phyloP scores from a whole-genome alignment of 345 rosid genomes.

The Linum tenue region DNA sequence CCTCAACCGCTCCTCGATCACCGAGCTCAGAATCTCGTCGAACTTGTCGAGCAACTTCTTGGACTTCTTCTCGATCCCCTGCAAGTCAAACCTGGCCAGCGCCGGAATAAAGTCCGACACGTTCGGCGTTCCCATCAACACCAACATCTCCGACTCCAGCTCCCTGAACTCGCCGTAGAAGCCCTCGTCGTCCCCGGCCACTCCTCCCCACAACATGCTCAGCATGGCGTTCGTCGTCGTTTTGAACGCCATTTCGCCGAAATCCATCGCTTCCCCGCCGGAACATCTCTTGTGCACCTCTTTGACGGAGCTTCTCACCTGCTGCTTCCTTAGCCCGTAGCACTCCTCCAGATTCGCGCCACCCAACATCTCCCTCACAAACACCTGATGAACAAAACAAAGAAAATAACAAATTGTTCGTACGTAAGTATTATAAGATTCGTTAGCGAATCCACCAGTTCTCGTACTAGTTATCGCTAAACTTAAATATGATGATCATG shows the following conservation, averaged over 20 bases:
- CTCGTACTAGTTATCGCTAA: no score
- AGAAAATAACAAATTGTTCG: no score
- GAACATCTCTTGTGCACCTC: neutral
- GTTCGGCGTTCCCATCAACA: conserved; percentile 33
- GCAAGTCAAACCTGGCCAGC: conserved; percentile 43
- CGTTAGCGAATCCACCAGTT: no score
- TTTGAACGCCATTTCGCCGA: conserved; percentile 29
- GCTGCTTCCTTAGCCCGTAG: neutral
- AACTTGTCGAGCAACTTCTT: conserved; percentile 18
- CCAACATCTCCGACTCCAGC: conserved; percentile 20
- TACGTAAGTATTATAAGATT: no score
- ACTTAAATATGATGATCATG: no score
- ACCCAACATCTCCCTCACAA: neutral
- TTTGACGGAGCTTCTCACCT: neutral
- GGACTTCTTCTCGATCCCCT: conserved; percentile 34
- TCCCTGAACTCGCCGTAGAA: conserved; percentile 28
- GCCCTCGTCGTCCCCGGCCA: conserved; percentile 26
- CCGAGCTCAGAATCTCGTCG: conserved; percentile 19
- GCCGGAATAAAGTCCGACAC: conserved; percentile 42
- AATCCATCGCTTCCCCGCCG: conserved; percentile 23
- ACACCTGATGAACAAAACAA: neutral
- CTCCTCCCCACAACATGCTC: conserved; percentile 45
- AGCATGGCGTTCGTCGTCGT: conserved; percentile 33
- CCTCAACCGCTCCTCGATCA: conserved; percentile 9
- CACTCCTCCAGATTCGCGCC: neutral